Evolutionary conservation across 352 stramenopile species (phyloP).

Genomic region (Saprolegnia parasitica): DNA sequence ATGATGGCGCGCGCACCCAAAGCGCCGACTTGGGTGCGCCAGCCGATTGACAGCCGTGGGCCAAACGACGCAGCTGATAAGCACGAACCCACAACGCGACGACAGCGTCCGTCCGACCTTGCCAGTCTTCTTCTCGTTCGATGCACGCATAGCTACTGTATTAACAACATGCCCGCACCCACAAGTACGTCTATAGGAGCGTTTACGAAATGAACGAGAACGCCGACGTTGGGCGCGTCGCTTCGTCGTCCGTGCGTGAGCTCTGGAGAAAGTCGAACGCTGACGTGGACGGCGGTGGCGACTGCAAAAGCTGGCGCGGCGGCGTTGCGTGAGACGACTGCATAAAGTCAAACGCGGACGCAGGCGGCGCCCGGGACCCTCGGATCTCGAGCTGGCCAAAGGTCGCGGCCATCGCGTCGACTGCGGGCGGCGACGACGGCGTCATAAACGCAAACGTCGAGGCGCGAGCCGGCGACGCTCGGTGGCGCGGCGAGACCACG

Average conservation of each 20-base stretch:
- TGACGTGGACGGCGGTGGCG: background rate
- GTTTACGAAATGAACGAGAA: conserved; percentile 54
- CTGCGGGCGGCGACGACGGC: conserved; percentile 30
- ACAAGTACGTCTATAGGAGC: background rate
- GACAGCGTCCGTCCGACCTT: too few species aligned
- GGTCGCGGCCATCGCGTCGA: background rate
- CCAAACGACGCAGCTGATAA: too few species aligned
- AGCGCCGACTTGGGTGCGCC: too few species aligned
- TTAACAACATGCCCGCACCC: background rate
- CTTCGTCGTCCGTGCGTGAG: background rate
- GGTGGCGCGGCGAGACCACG: conserved; percentile 34
- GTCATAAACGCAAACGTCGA: background rate
- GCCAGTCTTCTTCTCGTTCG: too few species aligned
- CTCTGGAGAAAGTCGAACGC: conserved; percentile 13
- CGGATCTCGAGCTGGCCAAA: conserved; percentile 6
- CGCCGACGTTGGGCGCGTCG: conserved; percentile 40
- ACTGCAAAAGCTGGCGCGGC: background rate
- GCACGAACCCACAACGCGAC: too few species aligned
- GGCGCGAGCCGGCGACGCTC: conserved; percentile 22
- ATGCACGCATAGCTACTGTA: too few species aligned
- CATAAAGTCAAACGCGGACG: conserved; percentile 21
- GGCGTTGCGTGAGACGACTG: background rate
- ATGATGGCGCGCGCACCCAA: too few species aligned
- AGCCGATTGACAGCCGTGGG: too few species aligned
- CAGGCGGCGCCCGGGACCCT: background rate